These are phyloP conservation scores for Trichophyton verrucosum DNA, from an alignment of 2,329 filamentous ascomycete species.

Conservation along the genomic window DNA sequence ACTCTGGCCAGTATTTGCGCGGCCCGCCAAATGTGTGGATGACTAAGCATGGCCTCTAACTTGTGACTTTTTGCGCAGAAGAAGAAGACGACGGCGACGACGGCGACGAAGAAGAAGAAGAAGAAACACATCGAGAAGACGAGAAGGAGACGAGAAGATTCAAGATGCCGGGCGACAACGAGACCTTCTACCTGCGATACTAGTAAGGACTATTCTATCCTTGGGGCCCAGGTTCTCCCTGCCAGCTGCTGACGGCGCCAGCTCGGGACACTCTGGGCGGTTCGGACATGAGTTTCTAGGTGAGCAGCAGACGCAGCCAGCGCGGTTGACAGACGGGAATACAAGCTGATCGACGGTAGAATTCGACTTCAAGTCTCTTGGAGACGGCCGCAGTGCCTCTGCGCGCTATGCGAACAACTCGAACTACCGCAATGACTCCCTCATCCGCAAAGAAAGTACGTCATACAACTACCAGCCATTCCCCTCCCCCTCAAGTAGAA, in stretches of 20 bases:
- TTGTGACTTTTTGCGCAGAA: not conserved
- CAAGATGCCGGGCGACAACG: slow-evolving; percentile 38
- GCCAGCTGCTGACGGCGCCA: slow-evolving; percentile 38
- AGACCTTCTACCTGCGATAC: slow-evolving; percentile 92
- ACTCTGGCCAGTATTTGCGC: slow-evolving; percentile 28
- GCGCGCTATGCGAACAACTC: slow-evolving; percentile 98
- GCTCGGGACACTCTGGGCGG: slow-evolving; percentile 91
- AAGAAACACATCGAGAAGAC: not conserved
- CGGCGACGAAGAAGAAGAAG: not conserved
- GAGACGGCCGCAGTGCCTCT: slow-evolving; percentile 84
- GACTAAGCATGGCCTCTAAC: slow-evolving; percentile 28
- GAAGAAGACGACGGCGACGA: not conserved
- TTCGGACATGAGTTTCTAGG: slow-evolving; percentile 98
- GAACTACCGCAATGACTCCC: slow-evolving; percentile 95
- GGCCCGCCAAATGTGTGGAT: slow-evolving; percentile 26
- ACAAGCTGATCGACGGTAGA: slow-evolving; percentile 43
- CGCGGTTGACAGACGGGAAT: not conserved
- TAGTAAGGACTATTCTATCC: slow-evolving; percentile 53
- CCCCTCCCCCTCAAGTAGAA: not conserved
- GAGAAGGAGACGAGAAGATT: not conserved
- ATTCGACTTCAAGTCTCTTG: slow-evolving; percentile 88
- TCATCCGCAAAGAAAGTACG: slow-evolving; percentile 99
- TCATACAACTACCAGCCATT: not conserved
- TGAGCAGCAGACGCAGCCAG: slow-evolving; percentile 30
- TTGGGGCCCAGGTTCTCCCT: slow-evolving; percentile 25